Base-by-base conservation (phyloP, 768 basidiomycete genomes). In the Dictyophora rubrovolvata region DNA sequence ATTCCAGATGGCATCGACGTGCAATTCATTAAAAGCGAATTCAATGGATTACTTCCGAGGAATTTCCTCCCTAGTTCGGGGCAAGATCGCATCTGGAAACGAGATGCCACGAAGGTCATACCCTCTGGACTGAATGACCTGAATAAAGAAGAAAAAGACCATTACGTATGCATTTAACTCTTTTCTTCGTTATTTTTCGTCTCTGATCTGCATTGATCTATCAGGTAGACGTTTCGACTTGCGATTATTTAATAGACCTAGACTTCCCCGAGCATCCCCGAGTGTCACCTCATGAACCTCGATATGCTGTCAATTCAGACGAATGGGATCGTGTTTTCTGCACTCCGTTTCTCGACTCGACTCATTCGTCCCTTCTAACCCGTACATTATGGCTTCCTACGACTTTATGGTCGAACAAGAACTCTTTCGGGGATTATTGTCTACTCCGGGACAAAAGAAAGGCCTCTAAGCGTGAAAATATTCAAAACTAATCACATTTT, bases 21-120 rank as follows among this genome's bases (percentile, higher is more conserved):
- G n/a, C 79, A 86, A 60, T 97, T 93, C 71, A 75, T 98, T 69
- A 89, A 93, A 75, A 93, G 87, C 70, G 92, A 87, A 59, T 97
- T 98, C 64, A 79, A 85, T 62, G 95, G 93, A 10, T 79, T 91
- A 67, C 75, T 99, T 62, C 96, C 96, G 14, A 81, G 85, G 18
- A 87, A 89, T 68, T 98, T 96, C 73, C 71, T 71, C 56, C 72
- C 73, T 65, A 73, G 73, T n/a, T 68, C 58, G 62, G 61, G 65
- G 28, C 54, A 60, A n/a, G 59, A 64, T 37, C 65, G 66, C 18
- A 72, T 74, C 67, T 87, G 82, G 82, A 71, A 77, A 35, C 72
- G 84, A 63, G 74, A 81, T 21, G 85, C 85, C 62, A 92, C 86
- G 8, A 74, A 79, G 55, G 70, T 71, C 42, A 72, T 83, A 8